These are phyloP conservation scores for Lactifluus pinguis DNA, from an alignment of 768 basidiomycete species.

Conservation along the genomic window DNA sequence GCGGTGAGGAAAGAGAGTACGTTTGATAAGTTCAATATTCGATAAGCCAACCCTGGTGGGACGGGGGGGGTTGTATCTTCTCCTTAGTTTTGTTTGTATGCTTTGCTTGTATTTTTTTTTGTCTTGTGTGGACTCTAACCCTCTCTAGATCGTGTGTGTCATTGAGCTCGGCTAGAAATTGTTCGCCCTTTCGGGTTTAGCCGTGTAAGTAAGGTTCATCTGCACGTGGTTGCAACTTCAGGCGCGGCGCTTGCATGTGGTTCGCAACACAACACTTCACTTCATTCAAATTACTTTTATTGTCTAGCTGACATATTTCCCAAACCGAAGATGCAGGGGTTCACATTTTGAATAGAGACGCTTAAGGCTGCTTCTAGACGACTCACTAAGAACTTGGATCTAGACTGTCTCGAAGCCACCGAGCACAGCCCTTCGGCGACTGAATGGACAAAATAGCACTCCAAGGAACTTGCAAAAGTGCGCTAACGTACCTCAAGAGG, in stretches of 20 bases:
- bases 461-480: background rate
- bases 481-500: background rate
- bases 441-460: background rate
- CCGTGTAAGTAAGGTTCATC: background rate
- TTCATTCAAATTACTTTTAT: background rate
- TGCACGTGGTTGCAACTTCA: background rate
- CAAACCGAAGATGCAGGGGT: background rate
- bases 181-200: background rate
- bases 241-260: background rate
- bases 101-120: slow-evolving; percentile 8
- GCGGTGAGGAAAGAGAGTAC: slow-evolving; percentile 11
- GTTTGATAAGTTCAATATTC: slow-evolving; percentile 18
- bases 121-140: background rate
- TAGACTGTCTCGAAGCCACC: background rate
- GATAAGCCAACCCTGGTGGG: background rate
- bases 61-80: background rate
- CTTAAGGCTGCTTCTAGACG: background rate
- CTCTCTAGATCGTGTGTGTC: background rate
- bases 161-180: background rate
- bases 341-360: background rate
- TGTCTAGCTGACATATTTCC: background rate
- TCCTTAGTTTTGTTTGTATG: slow-evolving; percentile 3
- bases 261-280: background rate
- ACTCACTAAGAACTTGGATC: background rate
- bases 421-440: background rate